phyloP scores from a whole-genome alignment of 805 yeast genomes.

The Saturnispora quitensis region DNA sequence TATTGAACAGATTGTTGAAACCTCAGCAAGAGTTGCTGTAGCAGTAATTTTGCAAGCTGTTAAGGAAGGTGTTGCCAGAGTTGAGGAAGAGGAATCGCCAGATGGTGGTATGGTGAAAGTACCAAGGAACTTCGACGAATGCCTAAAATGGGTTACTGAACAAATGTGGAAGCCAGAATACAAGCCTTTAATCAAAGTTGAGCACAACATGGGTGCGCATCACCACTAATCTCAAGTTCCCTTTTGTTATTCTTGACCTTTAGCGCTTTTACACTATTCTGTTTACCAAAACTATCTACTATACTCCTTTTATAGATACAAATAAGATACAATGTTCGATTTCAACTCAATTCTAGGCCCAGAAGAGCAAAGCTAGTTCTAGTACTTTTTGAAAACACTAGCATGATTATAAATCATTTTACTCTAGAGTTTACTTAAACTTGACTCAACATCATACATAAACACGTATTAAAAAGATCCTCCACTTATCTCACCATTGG shows the following conservation, averaged over 20 bases:
- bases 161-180: constrained; percentile 97
- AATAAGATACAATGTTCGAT: neutral
- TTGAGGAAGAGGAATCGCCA: constrained; percentile 64
- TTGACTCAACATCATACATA: no score
- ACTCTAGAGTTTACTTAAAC: no score
- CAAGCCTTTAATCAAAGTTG: constrained; percentile 59
- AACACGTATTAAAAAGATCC: no score
- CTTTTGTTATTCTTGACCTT: neutral
- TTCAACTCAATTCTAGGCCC: no score
- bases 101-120: constrained; percentile 59
- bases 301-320: neutral
- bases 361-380: no score
- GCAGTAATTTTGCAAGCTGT: constrained; percentile 85
- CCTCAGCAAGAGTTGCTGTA: constrained; percentile 86
- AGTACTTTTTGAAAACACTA: no score
- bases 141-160: constrained; percentile 79
- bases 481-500: no score
- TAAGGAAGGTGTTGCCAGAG: constrained; percentile 76
- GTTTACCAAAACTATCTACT: neutral
- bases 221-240: neutral
- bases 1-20: constrained; percentile 76
- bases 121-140: constrained; percentile 71
- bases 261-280: neutral
- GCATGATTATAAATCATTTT: no score
- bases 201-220: neutral